Evolutionary conservation across 441 rosid species (phyloP).

Genomic region (Gossypium gossypioides): DNA sequence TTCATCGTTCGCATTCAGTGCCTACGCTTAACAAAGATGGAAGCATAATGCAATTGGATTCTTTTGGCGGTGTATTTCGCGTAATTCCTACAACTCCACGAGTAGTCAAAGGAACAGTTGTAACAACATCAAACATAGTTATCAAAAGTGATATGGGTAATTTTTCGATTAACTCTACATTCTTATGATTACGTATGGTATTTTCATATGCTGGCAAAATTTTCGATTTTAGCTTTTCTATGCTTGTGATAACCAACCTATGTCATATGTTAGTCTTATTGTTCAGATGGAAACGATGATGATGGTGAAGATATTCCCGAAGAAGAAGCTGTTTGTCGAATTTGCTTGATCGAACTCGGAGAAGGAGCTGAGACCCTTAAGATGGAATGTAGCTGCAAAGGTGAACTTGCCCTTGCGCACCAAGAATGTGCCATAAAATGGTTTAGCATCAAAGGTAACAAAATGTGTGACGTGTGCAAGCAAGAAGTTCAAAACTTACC

Average conservation of each 20-base stretch:
- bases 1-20: conserved; percentile 76
- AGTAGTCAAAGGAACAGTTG: conserved; percentile 20
- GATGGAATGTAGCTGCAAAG: conserved; percentile 85
- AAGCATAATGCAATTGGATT: conserved; percentile 34
- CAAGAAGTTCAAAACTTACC: conserved; percentile 64
- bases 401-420: conserved; percentile 67
- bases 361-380: conserved; percentile 63
- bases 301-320: conserved; percentile 55
- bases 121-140: conserved; percentile 23
- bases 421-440: conserved; percentile 69
- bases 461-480: conserved; percentile 69
- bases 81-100: conserved; percentile 58
- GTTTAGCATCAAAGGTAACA: conserved; percentile 81
- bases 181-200: no score
- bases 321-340: conserved; percentile 73
- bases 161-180: not conserved
- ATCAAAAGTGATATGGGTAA: conserved; percentile 38
- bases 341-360: conserved; percentile 54
- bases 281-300: conserved; percentile 45
- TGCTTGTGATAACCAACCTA: conserved; percentile 39
- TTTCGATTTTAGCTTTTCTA: not conserved
- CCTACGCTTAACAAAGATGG: conserved; percentile 62
- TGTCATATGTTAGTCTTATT: conserved; percentile 51
- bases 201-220: not conserved
- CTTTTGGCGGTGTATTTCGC: conserved; percentile 46